A percentile compares a stretch with the other conserved stretches of the same genome.
phyloP scores from a whole-genome alignment of 805 yeast species.

The Saccharomycopsis babjevae region DNA sequence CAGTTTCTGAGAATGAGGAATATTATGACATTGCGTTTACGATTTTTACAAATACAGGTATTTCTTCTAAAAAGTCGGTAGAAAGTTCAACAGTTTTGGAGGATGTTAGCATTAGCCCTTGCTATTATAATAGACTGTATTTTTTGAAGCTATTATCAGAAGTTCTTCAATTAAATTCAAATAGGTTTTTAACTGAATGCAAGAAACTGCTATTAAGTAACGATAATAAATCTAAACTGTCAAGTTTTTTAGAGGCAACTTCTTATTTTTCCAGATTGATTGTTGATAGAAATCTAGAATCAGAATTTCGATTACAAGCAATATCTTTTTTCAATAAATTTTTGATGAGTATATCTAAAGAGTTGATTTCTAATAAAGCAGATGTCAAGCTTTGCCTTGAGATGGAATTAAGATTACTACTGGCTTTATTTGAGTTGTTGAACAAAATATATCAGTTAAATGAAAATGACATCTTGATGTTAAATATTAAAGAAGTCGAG shows the following conservation, averaged over 20 bases:
- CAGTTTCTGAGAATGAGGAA: not conserved
- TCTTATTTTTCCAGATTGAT: not conserved
- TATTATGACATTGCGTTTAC: slow-evolving; percentile 1
- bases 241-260: not conserved
- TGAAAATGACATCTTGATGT: not conserved
- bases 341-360: slow-evolving; percentile 24
- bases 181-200: slow-evolving; percentile 34
- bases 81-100: slow-evolving; percentile 8
- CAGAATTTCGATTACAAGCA: not conserved
- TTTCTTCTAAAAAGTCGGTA: slow-evolving; percentile 19
- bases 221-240: not conserved
- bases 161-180: slow-evolving; percentile 40
- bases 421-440: slow-evolving; percentile 1
- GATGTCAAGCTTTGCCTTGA: not conserved
- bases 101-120: slow-evolving; percentile 23
- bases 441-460: slow-evolving; percentile 1
- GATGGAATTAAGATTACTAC: slow-evolving; percentile 10
- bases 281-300: not conserved
- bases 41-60: slow-evolving; percentile 11
- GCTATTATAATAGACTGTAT: slow-evolving; percentile 48
- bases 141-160: slow-evolving; percentile 45
- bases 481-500: not conserved
- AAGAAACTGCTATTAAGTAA: not conserved
- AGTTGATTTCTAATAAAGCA: not conserved
- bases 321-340: slow-evolving; percentile 39